Evolutionary conservation across 441 rosid species (phyloP), one percentile per base, ranked within the genome.

Genomic region (Aquilaria agallochum): DNA sequence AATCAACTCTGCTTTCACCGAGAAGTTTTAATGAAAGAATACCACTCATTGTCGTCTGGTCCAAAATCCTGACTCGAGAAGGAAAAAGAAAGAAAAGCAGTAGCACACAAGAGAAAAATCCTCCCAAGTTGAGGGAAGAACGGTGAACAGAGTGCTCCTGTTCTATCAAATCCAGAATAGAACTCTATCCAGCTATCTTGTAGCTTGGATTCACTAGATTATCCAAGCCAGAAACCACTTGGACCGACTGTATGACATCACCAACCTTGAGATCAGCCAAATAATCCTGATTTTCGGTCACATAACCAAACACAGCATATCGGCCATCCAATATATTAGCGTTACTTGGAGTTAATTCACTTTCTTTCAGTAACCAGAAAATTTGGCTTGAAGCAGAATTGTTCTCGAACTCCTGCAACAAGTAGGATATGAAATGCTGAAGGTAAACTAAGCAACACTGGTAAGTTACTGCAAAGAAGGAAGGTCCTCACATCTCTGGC

Each of bases 261-360:
- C 97, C 99, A 14, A 95, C 97, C 81, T 95, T 95, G 14, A 95
- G 80, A 82, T 95, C 99, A n/a, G 96, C 97, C 64, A 95, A 80
- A 52, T 14, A 76, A 57, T 88, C 97, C 80, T 92, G 84, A 59
- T 95, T 95, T 56, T 88, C 80, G 2, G 95, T 95, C 53, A 95
- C 88, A 63, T 95, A 95, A 47, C 99, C 97, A 31, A 91, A 92
- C 58, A 95, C 97, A 0, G 99, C 83, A 54, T 92, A 95, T n/a
- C 97, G 91, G 53, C 99, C 99, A 47, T 95, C 99, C 87, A 95
- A 74, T 56, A 95, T 95, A 66, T 95, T 92, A 52, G 99, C 92
- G 52, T 92, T 89, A 75, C 99, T 91, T n/a, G 97, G 99, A n/a
- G 97, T 95, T 50, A 95, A 88, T 66, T 95, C 99, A 70, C 99